Percentiles rank a stretch among this genome's conserved stretches.
Conservation (phyloP, 108 stramenopile species). For the Nannochloropsis gaditana region DNA sequence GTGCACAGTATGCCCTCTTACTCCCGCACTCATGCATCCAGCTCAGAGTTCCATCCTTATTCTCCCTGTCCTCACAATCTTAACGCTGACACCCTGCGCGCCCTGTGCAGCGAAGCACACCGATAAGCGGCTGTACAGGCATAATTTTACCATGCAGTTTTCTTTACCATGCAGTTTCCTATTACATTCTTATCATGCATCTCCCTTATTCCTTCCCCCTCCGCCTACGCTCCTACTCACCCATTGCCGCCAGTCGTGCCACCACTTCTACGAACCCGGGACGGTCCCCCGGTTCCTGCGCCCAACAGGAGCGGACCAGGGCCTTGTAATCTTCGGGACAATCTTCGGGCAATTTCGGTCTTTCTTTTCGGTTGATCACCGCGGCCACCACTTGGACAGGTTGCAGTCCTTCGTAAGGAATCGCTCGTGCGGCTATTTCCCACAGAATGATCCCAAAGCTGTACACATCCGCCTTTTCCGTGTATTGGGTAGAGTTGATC, state of each 20-base stretch:
- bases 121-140: no score
- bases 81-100: no score
- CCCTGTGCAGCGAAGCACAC: no score
- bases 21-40: no score
- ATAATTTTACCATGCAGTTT: no score
- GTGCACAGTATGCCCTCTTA: no score
- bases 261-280: slow-evolving; percentile 38
- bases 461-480: slow-evolving; percentile 60
- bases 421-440: slow-evolving; percentile 51
- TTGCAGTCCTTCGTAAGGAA: slow-evolving; percentile 59
- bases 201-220: not conserved
- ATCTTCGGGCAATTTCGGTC: slow-evolving; percentile 35
- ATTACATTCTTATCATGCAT: no score
- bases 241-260: slow-evolving; percentile 19
- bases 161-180: no score
- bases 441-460: slow-evolving; percentile 59
- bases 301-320: slow-evolving; percentile 43
- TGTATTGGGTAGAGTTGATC: slow-evolving; percentile 54
- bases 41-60: no score
- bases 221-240: not conserved
- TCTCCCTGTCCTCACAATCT: no score
- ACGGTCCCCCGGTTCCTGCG: slow-evolving; percentile 32
- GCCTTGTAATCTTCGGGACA: slow-evolving; percentile 22
- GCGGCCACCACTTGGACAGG: slow-evolving; percentile 54
- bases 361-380: slow-evolving; percentile 37